Evolutionary conservation across 2,329 filamentous ascomycete species (phyloP).

Genomic region (Colletotrichum cereale): DNA sequence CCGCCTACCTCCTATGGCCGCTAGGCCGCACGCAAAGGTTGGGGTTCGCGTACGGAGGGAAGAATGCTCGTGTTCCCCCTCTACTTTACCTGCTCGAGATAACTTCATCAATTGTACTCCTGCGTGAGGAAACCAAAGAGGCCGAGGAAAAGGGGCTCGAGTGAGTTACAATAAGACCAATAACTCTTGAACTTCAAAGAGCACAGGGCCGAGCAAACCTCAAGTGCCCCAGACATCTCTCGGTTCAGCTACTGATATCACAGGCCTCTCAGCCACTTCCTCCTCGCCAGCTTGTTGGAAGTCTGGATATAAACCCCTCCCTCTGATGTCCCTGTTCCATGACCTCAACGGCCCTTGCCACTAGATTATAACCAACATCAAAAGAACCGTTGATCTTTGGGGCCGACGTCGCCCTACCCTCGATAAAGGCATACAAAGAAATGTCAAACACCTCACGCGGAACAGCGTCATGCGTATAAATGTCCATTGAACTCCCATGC

Average conservation of each 20-base stretch:
- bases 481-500: constrained; percentile 1
- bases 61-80: background rate
- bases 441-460: background rate
- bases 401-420: background rate
- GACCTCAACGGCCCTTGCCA: background rate
- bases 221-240: background rate
- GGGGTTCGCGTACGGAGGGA: too few relatives aligned
- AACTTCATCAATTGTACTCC: background rate
- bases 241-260: background rate
- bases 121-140: background rate
- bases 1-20: too few relatives aligned
- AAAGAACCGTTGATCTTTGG: background rate
- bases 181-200: background rate
- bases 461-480: background rate
- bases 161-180: background rate
- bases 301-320: background rate
- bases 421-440: background rate
- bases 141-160: background rate
- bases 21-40: too few relatives aligned
- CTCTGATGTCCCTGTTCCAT: background rate
- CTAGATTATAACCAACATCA: background rate
- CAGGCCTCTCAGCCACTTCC: background rate
- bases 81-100: too few relatives aligned
- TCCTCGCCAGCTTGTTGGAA: background rate
- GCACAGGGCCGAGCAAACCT: background rate